Conservation (phyloP, 129 eudicot species). For the Artemisia tridentata region DNA sequence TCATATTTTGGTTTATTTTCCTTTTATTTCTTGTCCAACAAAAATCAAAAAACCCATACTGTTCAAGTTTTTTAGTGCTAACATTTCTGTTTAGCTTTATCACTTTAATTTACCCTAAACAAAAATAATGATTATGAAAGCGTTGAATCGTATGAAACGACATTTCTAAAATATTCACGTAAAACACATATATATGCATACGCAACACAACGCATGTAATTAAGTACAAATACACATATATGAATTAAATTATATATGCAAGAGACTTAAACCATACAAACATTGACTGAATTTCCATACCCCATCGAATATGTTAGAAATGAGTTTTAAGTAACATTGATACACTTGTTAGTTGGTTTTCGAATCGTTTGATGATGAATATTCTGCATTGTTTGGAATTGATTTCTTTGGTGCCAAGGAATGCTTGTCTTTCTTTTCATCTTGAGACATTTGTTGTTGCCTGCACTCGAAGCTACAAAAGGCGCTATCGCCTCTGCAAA, state of each 20-base stretch:
- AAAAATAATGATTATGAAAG: too few species aligned
- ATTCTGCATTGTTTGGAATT: constrained; percentile 13
- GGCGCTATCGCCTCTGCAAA: constrained; percentile 51
- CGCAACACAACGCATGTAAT: too few species aligned
- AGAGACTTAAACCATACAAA: constrained; percentile 3
- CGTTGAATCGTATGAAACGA: too few species aligned
- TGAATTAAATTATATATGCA: not conserved
- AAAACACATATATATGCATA: too few species aligned
- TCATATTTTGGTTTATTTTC: not conserved
- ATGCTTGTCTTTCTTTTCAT: constrained; percentile 36
- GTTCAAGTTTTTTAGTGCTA: too few species aligned
- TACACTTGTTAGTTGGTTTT: constrained; percentile 11
- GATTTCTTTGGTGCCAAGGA: constrained; percentile 19
- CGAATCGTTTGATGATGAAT: constrained; percentile 27
- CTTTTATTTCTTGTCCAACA: not conserved
- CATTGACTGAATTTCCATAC: constrained; percentile 6
- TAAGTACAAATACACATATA: constrained; percentile 2
- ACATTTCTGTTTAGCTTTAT: too few species aligned
- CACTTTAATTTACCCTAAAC: too few species aligned
- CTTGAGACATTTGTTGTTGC: constrained; percentile 48
- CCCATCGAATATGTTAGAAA: not conserved
- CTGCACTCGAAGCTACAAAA: constrained; percentile 57
- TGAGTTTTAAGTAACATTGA: not conserved
- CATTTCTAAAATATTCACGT: too few species aligned
- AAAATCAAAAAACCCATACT: not conserved